Conservation (phyloP, 2,329 filamentous ascomycete species). For the Fusarium sp. region DNA sequence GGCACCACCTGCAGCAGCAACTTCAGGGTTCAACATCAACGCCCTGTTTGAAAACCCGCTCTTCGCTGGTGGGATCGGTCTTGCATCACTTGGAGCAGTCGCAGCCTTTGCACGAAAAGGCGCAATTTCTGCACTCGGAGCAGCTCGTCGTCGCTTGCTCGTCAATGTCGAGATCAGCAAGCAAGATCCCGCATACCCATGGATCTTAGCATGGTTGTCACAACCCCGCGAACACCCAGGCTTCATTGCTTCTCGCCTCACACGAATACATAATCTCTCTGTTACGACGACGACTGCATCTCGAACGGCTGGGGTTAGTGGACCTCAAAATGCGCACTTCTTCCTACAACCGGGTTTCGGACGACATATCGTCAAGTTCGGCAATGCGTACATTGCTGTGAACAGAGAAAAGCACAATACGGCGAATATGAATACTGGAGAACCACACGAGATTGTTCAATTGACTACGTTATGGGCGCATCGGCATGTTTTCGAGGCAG, state of each 20-base stretch:
- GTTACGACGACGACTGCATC: conserved; percentile 69
- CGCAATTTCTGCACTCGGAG: conserved; percentile 74
- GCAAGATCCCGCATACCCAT: conserved; percentile 91
- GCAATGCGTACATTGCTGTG: conserved; percentile 87
- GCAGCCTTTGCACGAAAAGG: conserved; percentile 84
- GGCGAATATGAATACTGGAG: conserved; percentile 82
- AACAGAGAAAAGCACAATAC: conserved; percentile 87
- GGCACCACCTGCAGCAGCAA: conserved; percentile 44
- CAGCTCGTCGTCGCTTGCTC: conserved; percentile 85
- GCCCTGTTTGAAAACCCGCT: conserved; percentile 71
- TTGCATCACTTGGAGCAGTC: conserved; percentile 86
- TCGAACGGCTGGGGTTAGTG: conserved; percentile 67
- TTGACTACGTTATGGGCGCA: conserved; percentile 92
- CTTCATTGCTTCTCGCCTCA: conserved; percentile 67
- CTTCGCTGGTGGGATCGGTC: conserved; percentile 82
- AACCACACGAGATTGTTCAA: conserved; percentile 93
- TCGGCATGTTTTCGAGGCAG: conserved; percentile 86
- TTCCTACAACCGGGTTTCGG: conserved; percentile 92
- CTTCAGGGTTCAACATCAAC: conserved; percentile 60
- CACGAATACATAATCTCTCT: conserved; percentile 68
- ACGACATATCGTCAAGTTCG: conserved; percentile 86
- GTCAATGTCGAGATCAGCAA: conserved; percentile 96
- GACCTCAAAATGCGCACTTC: conserved; percentile 81
- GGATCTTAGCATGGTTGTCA: conserved; percentile 95
- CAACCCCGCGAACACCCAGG: conserved; percentile 75